phyloP scores from a whole-genome alignment of 164 flowering plant genomes.

The Magnolia changhungtana region DNA sequence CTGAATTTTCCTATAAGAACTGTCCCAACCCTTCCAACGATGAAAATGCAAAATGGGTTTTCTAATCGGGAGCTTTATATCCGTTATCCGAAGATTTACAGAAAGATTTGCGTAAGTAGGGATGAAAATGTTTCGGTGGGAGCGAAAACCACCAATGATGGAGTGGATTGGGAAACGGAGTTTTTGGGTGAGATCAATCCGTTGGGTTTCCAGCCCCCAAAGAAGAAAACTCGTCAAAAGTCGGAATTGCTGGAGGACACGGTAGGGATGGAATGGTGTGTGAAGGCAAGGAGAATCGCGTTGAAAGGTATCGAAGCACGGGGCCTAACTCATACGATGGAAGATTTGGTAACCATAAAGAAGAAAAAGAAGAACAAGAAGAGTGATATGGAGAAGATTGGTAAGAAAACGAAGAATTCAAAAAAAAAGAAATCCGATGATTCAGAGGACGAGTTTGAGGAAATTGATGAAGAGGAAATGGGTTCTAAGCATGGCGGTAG shows the following conservation, averaged over 20 bases:
- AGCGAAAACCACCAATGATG: slow-evolving; percentile 12
- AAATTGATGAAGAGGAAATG: slow-evolving; percentile 19
- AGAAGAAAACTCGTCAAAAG: slow-evolving; percentile 32
- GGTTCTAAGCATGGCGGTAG: slow-evolving; percentile 12
- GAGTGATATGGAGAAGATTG: slow-evolving; percentile 21
- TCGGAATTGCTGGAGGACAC: slow-evolving; percentile 48
- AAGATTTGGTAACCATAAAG: slow-evolving; percentile 41
- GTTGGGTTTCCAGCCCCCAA: slow-evolving; percentile 35
- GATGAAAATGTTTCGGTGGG: background rate
- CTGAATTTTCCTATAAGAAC: slow-evolving; percentile 15
- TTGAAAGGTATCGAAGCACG: slow-evolving; percentile 69
- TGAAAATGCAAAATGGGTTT: slow-evolving; percentile 18
- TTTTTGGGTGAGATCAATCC: slow-evolving; percentile 63
- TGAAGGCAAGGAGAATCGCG: slow-evolving; percentile 71
- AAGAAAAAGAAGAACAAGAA: slow-evolving; percentile 33
- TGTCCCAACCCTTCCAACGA: slow-evolving; percentile 5
- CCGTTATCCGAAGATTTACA: slow-evolving; percentile 5
- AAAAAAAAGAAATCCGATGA: slow-evolving; percentile 26
- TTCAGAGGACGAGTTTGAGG: slow-evolving; percentile 29
- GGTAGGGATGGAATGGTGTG: slow-evolving; percentile 88
- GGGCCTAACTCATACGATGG: slow-evolving; percentile 52
- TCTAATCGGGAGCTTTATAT: background rate
- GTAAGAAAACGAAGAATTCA: slow-evolving; percentile 17
- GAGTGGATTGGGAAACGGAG: slow-evolving; percentile 67
- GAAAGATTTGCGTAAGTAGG: slow-evolving; percentile 9